Conservation (phyloP, 2,329 filamentous ascomycete species). For the Alternaria metachromatica region DNA sequence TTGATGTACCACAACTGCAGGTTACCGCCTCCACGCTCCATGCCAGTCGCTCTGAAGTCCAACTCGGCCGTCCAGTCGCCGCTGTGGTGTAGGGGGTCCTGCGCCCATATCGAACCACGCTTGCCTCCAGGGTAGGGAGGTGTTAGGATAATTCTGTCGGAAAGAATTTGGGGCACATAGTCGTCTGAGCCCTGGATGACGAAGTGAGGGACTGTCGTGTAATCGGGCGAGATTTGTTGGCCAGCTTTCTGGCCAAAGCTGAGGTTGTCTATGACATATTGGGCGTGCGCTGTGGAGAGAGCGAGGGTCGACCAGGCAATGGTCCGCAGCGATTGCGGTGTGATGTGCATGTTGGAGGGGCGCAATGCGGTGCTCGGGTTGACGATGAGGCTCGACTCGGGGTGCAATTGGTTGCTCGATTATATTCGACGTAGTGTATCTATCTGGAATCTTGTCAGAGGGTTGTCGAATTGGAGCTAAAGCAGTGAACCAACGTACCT, state of each 20-base stretch:
- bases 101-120: conserved; percentile 82
- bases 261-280: conserved; percentile 73
- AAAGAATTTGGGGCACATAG: conserved; percentile 68
- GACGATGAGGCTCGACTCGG: neutral
- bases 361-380: conserved; percentile 10
- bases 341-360: conserved; percentile 41
- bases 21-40: conserved; percentile 85
- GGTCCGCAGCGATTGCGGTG: conserved; percentile 49
- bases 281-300: conserved; percentile 63
- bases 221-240: conserved; percentile 70
- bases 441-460: neutral
- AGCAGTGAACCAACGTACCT: conserved; percentile 14
- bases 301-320: conserved; percentile 52
- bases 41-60: conserved; percentile 85
- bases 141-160: conserved; percentile 90
- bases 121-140: conserved; percentile 86
- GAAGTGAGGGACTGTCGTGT: conserved; percentile 64
- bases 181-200: conserved; percentile 59
- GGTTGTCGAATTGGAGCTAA: neutral
- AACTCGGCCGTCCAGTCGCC: conserved; percentile 82
- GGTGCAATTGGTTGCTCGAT: neutral
- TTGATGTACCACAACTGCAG: conserved; percentile 91
- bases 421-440: neutral
- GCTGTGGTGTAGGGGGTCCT: conserved; percentile 64
- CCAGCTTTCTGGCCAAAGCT: conserved; percentile 75